Conservation (phyloP, 257 asterid genomes). For the Schizonepeta tenuifolia region DNA sequence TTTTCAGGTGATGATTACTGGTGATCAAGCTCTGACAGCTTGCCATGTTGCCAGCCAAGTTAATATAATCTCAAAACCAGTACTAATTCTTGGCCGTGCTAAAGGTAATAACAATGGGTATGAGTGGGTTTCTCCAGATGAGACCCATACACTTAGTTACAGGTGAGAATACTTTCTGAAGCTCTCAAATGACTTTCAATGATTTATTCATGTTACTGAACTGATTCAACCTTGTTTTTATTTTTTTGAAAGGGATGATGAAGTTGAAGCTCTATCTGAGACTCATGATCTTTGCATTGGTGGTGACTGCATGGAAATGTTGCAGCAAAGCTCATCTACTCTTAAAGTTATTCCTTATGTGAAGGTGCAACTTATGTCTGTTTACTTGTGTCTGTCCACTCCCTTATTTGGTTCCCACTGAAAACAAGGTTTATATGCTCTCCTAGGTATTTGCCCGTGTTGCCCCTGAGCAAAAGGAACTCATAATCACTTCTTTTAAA, state of each 20-base stretch:
- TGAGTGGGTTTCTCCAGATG: slow-evolving; percentile 97
- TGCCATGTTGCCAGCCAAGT: slow-evolving; percentile 99
- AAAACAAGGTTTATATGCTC: slow-evolving; percentile 26
- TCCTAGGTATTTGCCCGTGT: slow-evolving; percentile 94
- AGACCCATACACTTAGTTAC: slow-evolving; percentile 56
- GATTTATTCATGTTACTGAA: slow-evolving; percentile 14
- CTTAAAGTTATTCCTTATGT: slow-evolving; percentile 89
- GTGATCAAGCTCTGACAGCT: slow-evolving; percentile 99
- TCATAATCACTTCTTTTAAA: slow-evolving; percentile 88
- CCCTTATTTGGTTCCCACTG: slow-evolving; percentile 8
- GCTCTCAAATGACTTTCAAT: not conserved
- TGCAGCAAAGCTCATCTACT: slow-evolving; percentile 77
- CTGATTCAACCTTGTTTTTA: slow-evolving; percentile 17
- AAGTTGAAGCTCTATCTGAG: slow-evolving; percentile 82
- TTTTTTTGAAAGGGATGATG: slow-evolving; percentile 61
- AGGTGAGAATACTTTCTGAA: slow-evolving; percentile 47
- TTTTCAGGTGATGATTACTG: slow-evolving; percentile 94
- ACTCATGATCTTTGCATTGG: slow-evolving; percentile 88
- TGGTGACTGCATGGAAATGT: slow-evolving; percentile 94
- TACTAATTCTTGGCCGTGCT: slow-evolving; percentile 68
- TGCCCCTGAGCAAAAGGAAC: slow-evolving; percentile 99
- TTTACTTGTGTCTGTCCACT: slow-evolving; percentile 11
- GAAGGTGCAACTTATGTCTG: slow-evolving; percentile 57
- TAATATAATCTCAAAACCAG: slow-evolving; percentile 85
- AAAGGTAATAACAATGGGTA: slow-evolving; percentile 54